These are phyloP conservation scores for Dictyostelium purpureum DNA, from an alignment of 78 protist genomes.

Conservation along the genomic window DNA sequence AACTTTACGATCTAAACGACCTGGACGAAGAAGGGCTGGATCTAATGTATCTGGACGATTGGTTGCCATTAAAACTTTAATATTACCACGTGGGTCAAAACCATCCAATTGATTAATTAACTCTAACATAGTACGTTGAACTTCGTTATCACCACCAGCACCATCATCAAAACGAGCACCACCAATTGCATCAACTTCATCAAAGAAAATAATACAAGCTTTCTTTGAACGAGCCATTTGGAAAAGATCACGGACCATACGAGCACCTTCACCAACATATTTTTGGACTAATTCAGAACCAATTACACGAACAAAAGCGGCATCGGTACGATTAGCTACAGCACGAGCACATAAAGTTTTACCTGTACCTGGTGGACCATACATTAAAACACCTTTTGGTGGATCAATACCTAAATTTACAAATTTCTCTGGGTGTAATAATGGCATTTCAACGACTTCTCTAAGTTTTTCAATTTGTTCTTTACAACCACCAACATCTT, in stretches of 20 bases:
- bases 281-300: slow-evolving; percentile 99
- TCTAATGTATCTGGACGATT: slow-evolving; percentile 99
- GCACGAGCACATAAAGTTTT: slow-evolving; percentile 99
- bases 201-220: slow-evolving; percentile 99
- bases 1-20: slow-evolving; percentile 98
- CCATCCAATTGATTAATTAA: slow-evolving; percentile 99
- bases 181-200: slow-evolving; percentile 99
- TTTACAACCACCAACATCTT: slow-evolving; percentile 99
- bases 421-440: slow-evolving; percentile 98
- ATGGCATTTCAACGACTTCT: slow-evolving; percentile 99
- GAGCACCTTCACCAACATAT: slow-evolving; percentile 99
- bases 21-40: slow-evolving; percentile 99
- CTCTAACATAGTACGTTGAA: slow-evolving; percentile 99
- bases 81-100: slow-evolving; percentile 99
- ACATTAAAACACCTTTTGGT: slow-evolving; percentile 99
- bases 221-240: slow-evolving; percentile 98
- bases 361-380: slow-evolving; percentile 99
- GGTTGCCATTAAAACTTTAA: slow-evolving; percentile 99
- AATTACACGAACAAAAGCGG: slow-evolving; percentile 99
- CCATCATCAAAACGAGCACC: slow-evolving; percentile 97
- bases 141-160: slow-evolving; percentile 99
- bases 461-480: slow-evolving; percentile 99
- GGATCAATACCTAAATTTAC: slow-evolving; percentile 99
- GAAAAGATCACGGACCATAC: slow-evolving; percentile 99
- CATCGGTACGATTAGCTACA: slow-evolving; percentile 99